Conservation (phyloP, 2,329 filamentous ascomycete genomes). For the Celoporthe dispersa region DNA sequence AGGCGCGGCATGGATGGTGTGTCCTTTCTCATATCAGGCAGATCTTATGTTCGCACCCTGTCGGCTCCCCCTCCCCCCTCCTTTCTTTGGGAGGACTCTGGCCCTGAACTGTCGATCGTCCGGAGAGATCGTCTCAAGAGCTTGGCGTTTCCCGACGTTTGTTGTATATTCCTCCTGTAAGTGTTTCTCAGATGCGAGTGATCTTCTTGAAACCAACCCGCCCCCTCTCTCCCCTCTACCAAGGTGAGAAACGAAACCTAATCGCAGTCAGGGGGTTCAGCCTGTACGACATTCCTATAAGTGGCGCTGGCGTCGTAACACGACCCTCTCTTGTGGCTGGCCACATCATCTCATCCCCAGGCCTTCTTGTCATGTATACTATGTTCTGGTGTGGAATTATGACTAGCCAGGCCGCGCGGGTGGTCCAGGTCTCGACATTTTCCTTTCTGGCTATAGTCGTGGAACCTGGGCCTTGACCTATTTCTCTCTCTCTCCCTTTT, state of each 20-base stretch:
- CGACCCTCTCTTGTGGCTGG: neutral
- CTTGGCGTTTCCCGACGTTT: conserved; percentile 24
- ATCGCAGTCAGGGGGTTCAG: neutral
- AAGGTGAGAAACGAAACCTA: neutral
- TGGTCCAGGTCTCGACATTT: no score
- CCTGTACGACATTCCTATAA: neutral
- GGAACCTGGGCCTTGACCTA: no score
- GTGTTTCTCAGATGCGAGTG: conserved; percentile 7
- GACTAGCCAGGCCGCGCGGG: no score
- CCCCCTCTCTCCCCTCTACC: no score
- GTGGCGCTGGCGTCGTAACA: neutral
- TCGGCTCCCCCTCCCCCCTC: neutral
- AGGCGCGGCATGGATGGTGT: neutral
- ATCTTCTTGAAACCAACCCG: neutral
- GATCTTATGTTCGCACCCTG: conserved; percentile 20
- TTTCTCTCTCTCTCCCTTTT: no score
- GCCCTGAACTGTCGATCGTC: conserved; percentile 22
- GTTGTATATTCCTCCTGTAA: conserved; percentile 6
- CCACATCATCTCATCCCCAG: neutral
- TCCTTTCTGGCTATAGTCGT: no score
- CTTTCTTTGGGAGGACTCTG: neutral
- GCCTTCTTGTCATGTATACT: neutral
- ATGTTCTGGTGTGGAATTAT: no score
- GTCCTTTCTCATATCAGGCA: conserved; percentile 4
- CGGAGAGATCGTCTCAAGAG: neutral